Percentiles rank a stretch among this genome's conserved stretches.
Evolutionary conservation across 2,329 filamentous ascomycete species (phyloP).

Genomic region (Simplicillium sp.): DNA sequence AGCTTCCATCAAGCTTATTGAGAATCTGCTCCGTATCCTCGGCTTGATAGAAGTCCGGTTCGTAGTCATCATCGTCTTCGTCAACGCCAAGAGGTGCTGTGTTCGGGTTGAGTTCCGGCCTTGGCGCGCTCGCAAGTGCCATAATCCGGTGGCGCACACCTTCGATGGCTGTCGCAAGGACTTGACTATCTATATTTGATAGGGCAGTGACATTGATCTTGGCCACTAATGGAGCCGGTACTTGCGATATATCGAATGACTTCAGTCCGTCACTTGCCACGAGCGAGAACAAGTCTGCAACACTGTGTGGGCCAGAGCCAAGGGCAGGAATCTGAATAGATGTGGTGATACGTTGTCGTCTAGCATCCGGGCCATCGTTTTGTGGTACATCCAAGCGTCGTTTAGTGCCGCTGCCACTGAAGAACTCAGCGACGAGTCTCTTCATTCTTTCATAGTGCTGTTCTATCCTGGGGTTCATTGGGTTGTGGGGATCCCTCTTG

Average conservation of each 20-base stretch:
- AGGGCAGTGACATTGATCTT: constrained; percentile 77
- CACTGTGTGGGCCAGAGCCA: constrained; percentile 64
- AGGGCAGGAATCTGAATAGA: constrained; percentile 56
- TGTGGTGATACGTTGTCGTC: constrained; percentile 60
- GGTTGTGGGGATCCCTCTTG: constrained; percentile 77
- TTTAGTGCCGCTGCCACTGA: constrained; percentile 74
- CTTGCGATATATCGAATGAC: constrained; percentile 71
- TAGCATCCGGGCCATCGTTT: constrained; percentile 67
- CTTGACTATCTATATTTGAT: constrained; percentile 56
- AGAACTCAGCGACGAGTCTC: constrained; percentile 66
- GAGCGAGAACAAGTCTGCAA: constrained; percentile 79
- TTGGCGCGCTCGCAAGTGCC: constrained; percentile 32
- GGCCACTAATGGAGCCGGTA: constrained; percentile 67
- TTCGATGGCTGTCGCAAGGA: constrained; percentile 65
- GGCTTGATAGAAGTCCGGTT: constrained; percentile 72
- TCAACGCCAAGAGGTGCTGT: constrained; percentile 56
- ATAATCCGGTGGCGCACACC: constrained; percentile 43
- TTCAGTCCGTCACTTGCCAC: constrained; percentile 63
- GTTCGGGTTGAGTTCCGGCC: constrained; percentile 42
- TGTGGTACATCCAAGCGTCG: constrained; percentile 62
- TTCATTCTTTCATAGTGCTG: constrained; percentile 78
- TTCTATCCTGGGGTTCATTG: constrained; percentile 68
- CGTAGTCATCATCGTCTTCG: constrained; percentile 81
- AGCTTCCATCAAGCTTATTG: constrained; percentile 64
- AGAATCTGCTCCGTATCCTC: constrained; percentile 71